Evolutionary conservation across 768 basidiomycete genomes (phyloP).

Genomic region (Leccinellum rugosiceps): DNA sequence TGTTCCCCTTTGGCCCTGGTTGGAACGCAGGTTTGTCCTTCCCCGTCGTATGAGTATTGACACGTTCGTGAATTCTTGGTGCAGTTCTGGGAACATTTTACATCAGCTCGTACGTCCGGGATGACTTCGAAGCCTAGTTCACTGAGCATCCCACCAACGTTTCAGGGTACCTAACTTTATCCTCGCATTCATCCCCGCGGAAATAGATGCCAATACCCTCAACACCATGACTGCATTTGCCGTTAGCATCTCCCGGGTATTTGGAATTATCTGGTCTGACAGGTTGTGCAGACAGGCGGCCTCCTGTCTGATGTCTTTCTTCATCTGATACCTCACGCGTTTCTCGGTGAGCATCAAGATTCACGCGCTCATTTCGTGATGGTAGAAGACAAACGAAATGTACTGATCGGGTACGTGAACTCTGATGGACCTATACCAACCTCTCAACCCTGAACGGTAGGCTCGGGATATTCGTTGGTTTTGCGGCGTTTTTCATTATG

Average conservation of each 20-base stretch:
- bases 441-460: conserved; percentile 35
- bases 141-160: conserved; percentile 22
- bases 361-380: conserved; percentile 72
- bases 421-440: conserved; percentile 2
- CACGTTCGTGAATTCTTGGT: conserved; percentile 21
- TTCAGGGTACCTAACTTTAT: conserved; percentile 89
- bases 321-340: conserved; percentile 87
- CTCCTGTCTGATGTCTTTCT: conserved; percentile 91
- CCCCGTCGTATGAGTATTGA: conserved; percentile 2
- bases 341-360: conserved; percentile 84
- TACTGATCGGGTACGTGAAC: conserved; percentile 71
- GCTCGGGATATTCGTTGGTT: conserved; percentile 80
- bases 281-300: conserved; percentile 66
- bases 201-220: conserved; percentile 79
- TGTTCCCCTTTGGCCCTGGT: conserved; percentile 89
- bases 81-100: conserved; percentile 88
- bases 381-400: conserved; percentile 90
- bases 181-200: conserved; percentile 87
- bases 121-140: conserved; percentile 15
- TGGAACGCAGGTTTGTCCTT: conserved; percentile 66
- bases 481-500: conserved; percentile 89
- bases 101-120: conserved; percentile 81
- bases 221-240: conserved; percentile 96
- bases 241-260: conserved; percentile 40
- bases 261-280: conserved; percentile 17